Evolutionary conservation across 257 asterid species (phyloP), one percentile per base, ranked within the genome.

Genomic region (Plectranthus barbatus): DNA sequence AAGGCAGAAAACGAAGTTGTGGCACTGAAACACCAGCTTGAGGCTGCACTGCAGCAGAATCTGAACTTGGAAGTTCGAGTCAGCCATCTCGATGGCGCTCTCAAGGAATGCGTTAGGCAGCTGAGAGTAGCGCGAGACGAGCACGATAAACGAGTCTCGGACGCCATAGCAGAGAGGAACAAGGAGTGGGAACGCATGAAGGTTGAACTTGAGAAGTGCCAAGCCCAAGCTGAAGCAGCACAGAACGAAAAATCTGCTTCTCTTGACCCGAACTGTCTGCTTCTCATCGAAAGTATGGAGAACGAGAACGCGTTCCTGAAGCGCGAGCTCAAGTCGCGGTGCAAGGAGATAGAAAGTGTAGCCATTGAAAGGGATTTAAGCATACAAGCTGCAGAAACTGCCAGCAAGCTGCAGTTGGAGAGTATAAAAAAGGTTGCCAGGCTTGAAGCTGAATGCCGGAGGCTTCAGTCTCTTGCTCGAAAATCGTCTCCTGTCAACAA

Each of bases 1-100:
- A 83, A 81, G 84, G 91, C 94, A 9, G 95, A 87, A 65, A 87
- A 79, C 53, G 95, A 87, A 76, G 88, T 78, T 65, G 66, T 77
- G 3, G 68, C 67, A 34, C 56, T 85, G 60, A 83, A 87, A 77
- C 85, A 85, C 72, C 94, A 87, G 75, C 84, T 84, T 21, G 93
- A 83, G 72, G 73, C 63, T 52, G 88, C 90, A 0, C 62, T 82
- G 53, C 86, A 84, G 77, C 93, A 85, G 67, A 84, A 87, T 64
- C 52, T 75, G 75, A 66, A 79, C 62, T 70, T 87, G 40, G 93
- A 87, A 52, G 95, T 76, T 72, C 77, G 82, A 52, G 72, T 74
- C 26, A 84, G 81, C 66, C 94, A 87, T 72, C 87, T 87, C 1
- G 92, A 87, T 58, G 80, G 84, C 12, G 93, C 95, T 70, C 83